Percentiles rank a stretch among this genome's conserved stretches.
Evolutionary conservation across 345 rosid species (phyloP).

Genomic region (Balakata baccata): DNA sequence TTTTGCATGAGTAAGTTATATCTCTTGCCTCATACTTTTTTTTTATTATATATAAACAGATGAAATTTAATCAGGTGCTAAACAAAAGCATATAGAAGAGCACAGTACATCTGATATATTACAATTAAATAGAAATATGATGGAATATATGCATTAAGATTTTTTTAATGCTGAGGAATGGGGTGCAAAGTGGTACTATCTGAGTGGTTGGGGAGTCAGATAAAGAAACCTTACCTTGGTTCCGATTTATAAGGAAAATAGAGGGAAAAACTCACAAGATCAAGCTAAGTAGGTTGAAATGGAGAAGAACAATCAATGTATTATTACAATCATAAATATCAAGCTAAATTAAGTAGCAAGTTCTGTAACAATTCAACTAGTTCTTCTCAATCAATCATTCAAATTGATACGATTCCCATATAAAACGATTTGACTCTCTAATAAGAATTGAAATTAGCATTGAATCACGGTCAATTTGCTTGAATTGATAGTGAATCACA

Average conservation of each 20-base stretch:
- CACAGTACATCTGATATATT: no score
- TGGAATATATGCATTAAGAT: no score
- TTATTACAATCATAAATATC: background rate
- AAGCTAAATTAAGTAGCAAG: background rate
- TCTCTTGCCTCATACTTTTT: background rate
- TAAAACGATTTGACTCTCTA: no score
- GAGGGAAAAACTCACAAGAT: background rate
- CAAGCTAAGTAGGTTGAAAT: background rate
- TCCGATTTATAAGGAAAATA: background rate
- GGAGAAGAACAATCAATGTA: background rate
- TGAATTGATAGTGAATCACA: no score
- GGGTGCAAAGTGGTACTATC: background rate
- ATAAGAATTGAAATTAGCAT: no score
- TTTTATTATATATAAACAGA: background rate
- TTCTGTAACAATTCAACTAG: background rate
- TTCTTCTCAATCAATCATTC: no score
- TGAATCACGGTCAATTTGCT: no score
- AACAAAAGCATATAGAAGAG: background rate
- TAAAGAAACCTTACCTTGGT: background rate
- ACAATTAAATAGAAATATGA: background rate
- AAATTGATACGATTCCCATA: no score
- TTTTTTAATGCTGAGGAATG: no score
- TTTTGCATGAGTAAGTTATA: background rate
- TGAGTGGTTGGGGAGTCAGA: background rate
- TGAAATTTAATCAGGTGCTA: background rate